Conservation (phyloP, 164 flowering plant species). For the Amborella trichopoda region DNA sequence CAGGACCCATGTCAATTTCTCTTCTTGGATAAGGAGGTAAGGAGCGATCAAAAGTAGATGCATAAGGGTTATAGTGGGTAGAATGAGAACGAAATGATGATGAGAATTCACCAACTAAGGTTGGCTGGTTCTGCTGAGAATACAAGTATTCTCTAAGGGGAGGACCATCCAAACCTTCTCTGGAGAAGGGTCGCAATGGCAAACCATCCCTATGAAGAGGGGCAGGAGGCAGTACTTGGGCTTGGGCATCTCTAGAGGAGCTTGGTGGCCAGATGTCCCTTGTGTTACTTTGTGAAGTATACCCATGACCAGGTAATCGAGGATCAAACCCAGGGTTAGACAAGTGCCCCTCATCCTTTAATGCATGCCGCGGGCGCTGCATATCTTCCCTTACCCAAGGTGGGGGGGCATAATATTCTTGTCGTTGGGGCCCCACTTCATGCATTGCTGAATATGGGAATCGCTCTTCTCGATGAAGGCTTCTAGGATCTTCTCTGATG, state of each 20-base stretch:
- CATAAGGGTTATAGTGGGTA: conserved; percentile 52
- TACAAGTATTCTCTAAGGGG: conserved; percentile 17
- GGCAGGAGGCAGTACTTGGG: too few species aligned
- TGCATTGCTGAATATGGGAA: conserved; percentile 3
- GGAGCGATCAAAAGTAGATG: conserved; percentile 66
- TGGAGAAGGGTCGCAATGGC: conserved; percentile 7
- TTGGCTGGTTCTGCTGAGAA: conserved; percentile 20
- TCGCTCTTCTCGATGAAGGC: too few species aligned
- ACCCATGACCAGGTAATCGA: conserved; percentile 18
- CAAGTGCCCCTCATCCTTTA: too few species aligned
- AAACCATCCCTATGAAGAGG: conserved; percentile 14
- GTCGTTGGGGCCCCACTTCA: too few species aligned
- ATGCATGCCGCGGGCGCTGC: too few species aligned
- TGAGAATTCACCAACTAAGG: conserved; percentile 12
- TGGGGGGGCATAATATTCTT: too few species aligned
- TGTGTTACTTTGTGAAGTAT: conserved; percentile 13
- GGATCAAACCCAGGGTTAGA: neutral
- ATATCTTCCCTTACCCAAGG: too few species aligned
- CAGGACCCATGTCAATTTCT: too few species aligned
- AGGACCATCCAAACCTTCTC: conserved; percentile 13
- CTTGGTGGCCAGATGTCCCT: too few species aligned
- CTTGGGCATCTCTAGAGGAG: too few species aligned
- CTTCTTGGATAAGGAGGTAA: too few species aligned
- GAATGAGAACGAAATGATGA: conserved; percentile 5
- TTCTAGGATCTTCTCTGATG: conserved; percentile 21